Conservation (phyloP, 176 grass and related monocot species). For the Hordeum marinum region DNA sequence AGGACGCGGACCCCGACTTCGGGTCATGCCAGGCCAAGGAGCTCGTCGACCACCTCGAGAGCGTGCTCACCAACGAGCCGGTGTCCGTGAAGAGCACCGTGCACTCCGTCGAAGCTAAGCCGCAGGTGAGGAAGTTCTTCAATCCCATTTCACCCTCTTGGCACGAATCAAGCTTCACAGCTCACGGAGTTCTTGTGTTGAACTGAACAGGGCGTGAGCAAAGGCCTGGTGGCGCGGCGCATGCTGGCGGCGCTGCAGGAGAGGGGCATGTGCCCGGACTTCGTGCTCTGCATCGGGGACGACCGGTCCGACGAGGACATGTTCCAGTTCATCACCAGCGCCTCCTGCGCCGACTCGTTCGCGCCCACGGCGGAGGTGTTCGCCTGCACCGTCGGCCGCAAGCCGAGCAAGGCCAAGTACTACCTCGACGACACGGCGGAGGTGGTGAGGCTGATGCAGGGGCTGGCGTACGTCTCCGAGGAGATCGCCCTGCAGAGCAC, state of each 20-base stretch:
- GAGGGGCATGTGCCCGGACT: conserved; percentile 44
- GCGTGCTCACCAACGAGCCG: conserved; percentile 73
- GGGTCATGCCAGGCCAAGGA: conserved; percentile 97
- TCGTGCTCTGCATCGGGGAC: conserved; percentile 85
- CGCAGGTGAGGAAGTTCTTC: conserved; percentile 48
- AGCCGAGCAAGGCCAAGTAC: conserved; percentile 94
- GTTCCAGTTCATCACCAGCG: conserved; percentile 69
- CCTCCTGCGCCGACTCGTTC: conserved; percentile 30
- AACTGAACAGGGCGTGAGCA: conserved; percentile 63
- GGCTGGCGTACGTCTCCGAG: conserved; percentile 66
- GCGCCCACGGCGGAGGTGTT: conserved; percentile 62
- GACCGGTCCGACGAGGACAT: conserved; percentile 94
- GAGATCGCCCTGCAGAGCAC: conserved; percentile 32
- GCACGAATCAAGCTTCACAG: background rate
- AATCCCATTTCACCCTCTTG: background rate
- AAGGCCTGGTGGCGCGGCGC: conserved; percentile 66
- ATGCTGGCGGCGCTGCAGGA: conserved; percentile 60
- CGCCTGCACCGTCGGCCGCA: conserved; percentile 81
- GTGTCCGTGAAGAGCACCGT: conserved; percentile 75
- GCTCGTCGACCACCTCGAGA: conserved; percentile 81
- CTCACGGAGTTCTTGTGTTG: background rate
- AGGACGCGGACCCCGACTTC: conserved; percentile 89
- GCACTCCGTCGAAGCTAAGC: conserved; percentile 76
- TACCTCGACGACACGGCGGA: conserved; percentile 78
- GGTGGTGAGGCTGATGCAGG: conserved; percentile 90